phyloP scores from a whole-genome alignment of 192 early-diverging fungal species.

The Martensiomyces pterosporus region DNA sequence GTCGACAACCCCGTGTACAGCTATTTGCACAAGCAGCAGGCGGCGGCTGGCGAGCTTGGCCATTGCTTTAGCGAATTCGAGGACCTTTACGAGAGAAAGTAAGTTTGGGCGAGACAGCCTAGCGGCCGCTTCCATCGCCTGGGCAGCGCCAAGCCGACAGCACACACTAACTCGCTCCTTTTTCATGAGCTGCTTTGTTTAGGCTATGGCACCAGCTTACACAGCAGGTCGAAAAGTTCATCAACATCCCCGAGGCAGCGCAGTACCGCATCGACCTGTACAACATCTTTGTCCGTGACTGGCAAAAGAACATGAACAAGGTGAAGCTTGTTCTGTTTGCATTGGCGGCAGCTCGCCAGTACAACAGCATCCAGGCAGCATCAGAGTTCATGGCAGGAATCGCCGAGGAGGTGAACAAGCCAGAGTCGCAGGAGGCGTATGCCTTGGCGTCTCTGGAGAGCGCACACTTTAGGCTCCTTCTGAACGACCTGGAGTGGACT shows the following conservation, averaged over 20 bases:
- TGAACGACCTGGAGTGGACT: slow-evolving; percentile 79
- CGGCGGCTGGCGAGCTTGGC: slow-evolving; percentile 66
- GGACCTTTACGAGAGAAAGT: slow-evolving; percentile 94
- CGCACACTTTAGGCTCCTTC: slow-evolving; percentile 75
- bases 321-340: slow-evolving; percentile 85
- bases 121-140: too few relatives aligned
- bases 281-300: slow-evolving; percentile 89
- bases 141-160: too few relatives aligned
- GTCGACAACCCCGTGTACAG: slow-evolving; percentile 74
- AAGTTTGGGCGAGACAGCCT: too few relatives aligned
- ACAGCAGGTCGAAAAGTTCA: slow-evolving; percentile 69
- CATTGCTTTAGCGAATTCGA: slow-evolving; percentile 82
- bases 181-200: slow-evolving; percentile 2
- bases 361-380: slow-evolving; percentile 64
- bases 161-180: too few relatives aligned
- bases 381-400: slow-evolving; percentile 72
- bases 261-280: slow-evolving; percentile 78
- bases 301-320: slow-evolving; percentile 93
- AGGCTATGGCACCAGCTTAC: slow-evolving; percentile 99
- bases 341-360: slow-evolving; percentile 68
- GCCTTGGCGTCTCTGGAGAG: slow-evolving; percentile 82
- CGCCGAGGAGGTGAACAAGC: slow-evolving; percentile 65
- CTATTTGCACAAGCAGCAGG: slow-evolving; percentile 66
- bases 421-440: slow-evolving; percentile 76
- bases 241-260: slow-evolving; percentile 70